Conservation (phyloP, 75 land plant species). For the Larix kaempferi region DNA sequence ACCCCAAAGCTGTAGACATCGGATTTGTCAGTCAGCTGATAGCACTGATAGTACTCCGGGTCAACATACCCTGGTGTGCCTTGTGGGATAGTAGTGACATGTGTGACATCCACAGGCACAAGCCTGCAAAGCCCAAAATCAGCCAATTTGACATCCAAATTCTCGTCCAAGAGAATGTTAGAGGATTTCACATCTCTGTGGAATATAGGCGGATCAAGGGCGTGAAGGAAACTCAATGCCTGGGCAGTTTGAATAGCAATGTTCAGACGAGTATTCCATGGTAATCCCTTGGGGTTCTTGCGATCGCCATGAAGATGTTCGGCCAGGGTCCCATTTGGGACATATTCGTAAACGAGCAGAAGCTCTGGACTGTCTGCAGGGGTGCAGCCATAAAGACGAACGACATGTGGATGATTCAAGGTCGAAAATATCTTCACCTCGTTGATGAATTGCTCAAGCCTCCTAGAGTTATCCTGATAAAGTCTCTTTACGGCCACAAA, state of each 20-base stretch:
- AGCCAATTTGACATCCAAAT: constrained; percentile 62
- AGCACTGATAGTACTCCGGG: constrained; percentile 54
- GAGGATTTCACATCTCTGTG: constrained; percentile 86
- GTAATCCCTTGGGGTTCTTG: constrained; percentile 7
- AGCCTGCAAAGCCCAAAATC: constrained; percentile 82
- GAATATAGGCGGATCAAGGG: constrained; percentile 51
- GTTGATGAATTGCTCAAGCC: constrained; percentile 28
- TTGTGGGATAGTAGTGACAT: not conserved
- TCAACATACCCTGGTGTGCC: constrained; percentile 83
- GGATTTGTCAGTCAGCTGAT: constrained; percentile 51
- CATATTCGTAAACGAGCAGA: not conserved
- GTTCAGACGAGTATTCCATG: constrained; percentile 64
- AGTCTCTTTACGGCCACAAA: constrained; percentile 42
- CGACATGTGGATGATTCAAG: constrained; percentile 28
- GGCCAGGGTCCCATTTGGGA: too few species aligned
- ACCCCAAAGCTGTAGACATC: constrained; percentile 90
- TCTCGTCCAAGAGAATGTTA: constrained; percentile 76
- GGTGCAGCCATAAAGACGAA: constrained; percentile 21
- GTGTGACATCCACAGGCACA: not conserved
- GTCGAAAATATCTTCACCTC: constrained; percentile 30
- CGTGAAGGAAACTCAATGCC: constrained; percentile 76
- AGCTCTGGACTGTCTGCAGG: constrained; percentile 10
- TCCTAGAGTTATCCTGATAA: constrained; percentile 18
- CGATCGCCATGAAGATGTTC: too few species aligned
- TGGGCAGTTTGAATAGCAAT: constrained; percentile 63